A percentile compares a stretch with the other conserved stretches of the same genome.
These are phyloP conservation scores for Taxawa tesnikishii DNA, from an alignment of 2,329 filamentous ascomycete genomes.

Conservation along the genomic window DNA sequence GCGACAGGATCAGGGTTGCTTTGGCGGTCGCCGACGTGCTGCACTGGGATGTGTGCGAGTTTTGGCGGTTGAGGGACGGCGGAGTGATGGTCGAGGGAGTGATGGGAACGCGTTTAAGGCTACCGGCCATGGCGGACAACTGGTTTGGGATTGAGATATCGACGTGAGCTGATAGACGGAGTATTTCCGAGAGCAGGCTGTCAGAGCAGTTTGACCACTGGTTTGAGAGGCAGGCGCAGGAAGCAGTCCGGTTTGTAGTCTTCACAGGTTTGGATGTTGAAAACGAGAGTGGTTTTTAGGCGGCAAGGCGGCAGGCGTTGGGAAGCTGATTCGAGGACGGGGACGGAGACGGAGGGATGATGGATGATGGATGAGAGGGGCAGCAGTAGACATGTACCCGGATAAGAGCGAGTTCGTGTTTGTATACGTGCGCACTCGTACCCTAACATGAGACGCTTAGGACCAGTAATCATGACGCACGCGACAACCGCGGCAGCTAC, in stretches of 20 bases:
- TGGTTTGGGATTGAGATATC: slow-evolving; percentile 3
- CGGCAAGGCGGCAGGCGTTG: not conserved
- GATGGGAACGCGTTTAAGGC: slow-evolving; percentile 12
- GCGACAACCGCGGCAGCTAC: not conserved
- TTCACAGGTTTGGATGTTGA: not conserved
- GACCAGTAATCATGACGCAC: slow-evolving; percentile 2
- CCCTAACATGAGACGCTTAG: not conserved
- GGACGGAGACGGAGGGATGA: not conserved
- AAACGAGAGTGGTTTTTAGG: too few relatives aligned
- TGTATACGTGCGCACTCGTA: not conserved
- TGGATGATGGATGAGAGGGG: not conserved
- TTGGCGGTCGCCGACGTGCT: slow-evolving; percentile 1
- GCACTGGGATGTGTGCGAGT: slow-evolving; percentile 15
- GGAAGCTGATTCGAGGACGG: not conserved
- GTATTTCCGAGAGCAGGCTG: slow-evolving; percentile 4
- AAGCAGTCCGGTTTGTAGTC: too few relatives aligned
- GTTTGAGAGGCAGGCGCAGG: not conserved
- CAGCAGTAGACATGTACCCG: not conserved
- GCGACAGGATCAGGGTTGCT: slow-evolving; percentile 3
- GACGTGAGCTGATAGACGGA: slow-evolving; percentile 3
- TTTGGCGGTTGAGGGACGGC: slow-evolving; percentile 16
- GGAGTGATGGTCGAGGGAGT: slow-evolving; percentile 14
- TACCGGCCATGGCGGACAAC: not conserved
- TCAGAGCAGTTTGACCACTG: not conserved
- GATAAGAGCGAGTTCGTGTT: not conserved